Conservation (phyloP, 1,139 yeast species). For the Taphrina sp. region DNA sequence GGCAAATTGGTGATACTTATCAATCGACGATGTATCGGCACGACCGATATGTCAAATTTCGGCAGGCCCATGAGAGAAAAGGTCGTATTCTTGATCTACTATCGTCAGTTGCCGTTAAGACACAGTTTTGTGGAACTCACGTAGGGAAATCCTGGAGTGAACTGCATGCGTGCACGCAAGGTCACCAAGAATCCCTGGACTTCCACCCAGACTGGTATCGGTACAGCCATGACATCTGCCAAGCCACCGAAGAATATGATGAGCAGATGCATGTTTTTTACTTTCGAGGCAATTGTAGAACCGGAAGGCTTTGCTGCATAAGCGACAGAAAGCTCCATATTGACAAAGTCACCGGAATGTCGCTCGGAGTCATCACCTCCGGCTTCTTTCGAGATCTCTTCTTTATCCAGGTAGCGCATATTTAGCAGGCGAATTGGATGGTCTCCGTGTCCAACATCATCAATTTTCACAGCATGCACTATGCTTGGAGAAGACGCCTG, state of each 20-base stretch:
- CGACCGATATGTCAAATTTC: constrained; percentile 26
- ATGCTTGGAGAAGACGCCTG: constrained; percentile 32
- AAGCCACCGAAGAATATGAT: constrained; percentile 31
- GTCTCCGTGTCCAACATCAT: constrained; percentile 27
- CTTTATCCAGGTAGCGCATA: constrained; percentile 27
- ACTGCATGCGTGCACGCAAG: constrained; percentile 27
- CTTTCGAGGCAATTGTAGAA: constrained; percentile 9
- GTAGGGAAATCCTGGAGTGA: constrained; percentile 32
- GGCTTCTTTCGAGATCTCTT: constrained; percentile 9
- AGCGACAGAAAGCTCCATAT: constrained; percentile 28
- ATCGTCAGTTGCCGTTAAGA: no score
- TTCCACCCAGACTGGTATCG: constrained; percentile 32
- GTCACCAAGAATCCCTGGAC: constrained; percentile 24
- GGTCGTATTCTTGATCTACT: constrained; percentile 31
- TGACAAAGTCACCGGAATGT: constrained; percentile 25
- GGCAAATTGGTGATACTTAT: constrained; percentile 28
- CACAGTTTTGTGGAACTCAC: no score
- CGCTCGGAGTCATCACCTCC: background rate
- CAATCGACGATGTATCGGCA: constrained; percentile 19
- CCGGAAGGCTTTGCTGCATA: constrained; percentile 23
- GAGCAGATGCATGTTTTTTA: constrained; percentile 28
- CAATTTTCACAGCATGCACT: constrained; percentile 27
- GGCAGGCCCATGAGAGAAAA: constrained; percentile 33
- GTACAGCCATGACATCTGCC: constrained; percentile 22
- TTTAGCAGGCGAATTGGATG: constrained; percentile 28